Percentiles rank a stretch among this genome's conserved stretches.
These are phyloP conservation scores for Colletotrichum sidae DNA, from an alignment of 2,329 filamentous ascomycete genomes.

Conservation along the genomic window DNA sequence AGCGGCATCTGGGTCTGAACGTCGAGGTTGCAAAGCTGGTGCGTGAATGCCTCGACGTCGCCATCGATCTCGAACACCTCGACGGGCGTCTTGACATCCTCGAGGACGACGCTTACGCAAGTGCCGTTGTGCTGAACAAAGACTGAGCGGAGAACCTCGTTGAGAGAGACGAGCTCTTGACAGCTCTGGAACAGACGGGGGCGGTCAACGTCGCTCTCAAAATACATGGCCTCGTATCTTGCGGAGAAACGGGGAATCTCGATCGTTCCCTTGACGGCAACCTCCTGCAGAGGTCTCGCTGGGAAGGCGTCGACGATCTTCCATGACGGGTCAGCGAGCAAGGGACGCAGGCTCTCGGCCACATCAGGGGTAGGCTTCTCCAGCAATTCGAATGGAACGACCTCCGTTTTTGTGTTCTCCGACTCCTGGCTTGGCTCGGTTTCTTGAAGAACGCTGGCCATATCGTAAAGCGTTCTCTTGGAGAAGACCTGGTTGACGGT, in stretches of 20 bases:
- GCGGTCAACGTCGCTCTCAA: conserved; percentile 62
- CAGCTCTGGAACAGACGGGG: conserved; percentile 62
- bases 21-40: conserved; percentile 66
- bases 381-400: conserved; percentile 65
- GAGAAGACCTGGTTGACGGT: conserved; percentile 68
- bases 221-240: conserved; percentile 74
- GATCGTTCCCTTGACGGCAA: conserved; percentile 69
- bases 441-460: conserved; percentile 62
- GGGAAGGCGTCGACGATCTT: conserved; percentile 68
- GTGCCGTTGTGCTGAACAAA: conserved; percentile 65
- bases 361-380: conserved; percentile 56
- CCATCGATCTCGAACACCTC: conserved; percentile 64
- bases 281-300: conserved; percentile 67
- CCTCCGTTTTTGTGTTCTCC: conserved; percentile 36
- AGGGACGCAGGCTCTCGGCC: conserved; percentile 55
- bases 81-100: conserved; percentile 63
- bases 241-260: conserved; percentile 69
- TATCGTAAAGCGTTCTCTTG: conserved; percentile 60
- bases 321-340: conserved; percentile 62
- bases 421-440: conserved; percentile 37
- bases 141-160: conserved; percentile 75
- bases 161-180: conserved; percentile 66
- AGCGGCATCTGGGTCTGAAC: conserved; percentile 66
- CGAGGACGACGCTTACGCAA: conserved; percentile 69
- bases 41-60: conserved; percentile 62